Percentiles rank a stretch among this genome's conserved stretches.
phyloP scores from a whole-genome alignment of 495 filamentous ascomycete genomes.

The Tuber magnatum region DNA sequence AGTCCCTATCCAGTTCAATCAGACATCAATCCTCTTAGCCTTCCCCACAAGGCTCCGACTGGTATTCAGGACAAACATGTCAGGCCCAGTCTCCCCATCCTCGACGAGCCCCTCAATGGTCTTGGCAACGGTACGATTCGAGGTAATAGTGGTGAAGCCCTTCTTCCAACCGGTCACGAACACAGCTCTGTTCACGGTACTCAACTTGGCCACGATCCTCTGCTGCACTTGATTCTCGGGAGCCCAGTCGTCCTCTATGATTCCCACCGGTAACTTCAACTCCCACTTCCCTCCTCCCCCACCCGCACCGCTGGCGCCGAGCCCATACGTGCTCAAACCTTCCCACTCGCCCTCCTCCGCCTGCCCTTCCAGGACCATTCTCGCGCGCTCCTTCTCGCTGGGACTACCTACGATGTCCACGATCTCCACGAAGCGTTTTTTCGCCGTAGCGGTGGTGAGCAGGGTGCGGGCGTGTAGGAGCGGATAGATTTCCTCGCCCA shows the following conservation, averaged over 20 bases:
- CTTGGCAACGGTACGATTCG: slow-evolving; percentile 59
- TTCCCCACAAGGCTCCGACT: slow-evolving; percentile 61
- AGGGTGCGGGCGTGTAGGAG: slow-evolving; percentile 41
- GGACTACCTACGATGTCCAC: slow-evolving; percentile 43
- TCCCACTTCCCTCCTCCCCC: neutral
- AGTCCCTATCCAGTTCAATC: neutral
- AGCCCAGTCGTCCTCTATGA: slow-evolving; percentile 7
- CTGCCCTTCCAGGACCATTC: slow-evolving; percentile 35
- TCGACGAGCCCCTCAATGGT: slow-evolving; percentile 53
- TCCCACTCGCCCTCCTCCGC: slow-evolving; percentile 13
- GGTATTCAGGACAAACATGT: slow-evolving; percentile 56
- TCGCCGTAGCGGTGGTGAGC: slow-evolving; percentile 43
- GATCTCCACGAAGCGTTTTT: slow-evolving; percentile 43
- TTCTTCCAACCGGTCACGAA: slow-evolving; percentile 63
- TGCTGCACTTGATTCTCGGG: neutral
- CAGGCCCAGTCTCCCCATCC: slow-evolving; percentile 49
- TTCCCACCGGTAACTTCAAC: slow-evolving; percentile 8
- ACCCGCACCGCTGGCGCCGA: neutral
- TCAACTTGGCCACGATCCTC: slow-evolving; percentile 47
- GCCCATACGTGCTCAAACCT: slow-evolving; percentile 4
- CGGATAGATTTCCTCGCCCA: slow-evolving; percentile 42
- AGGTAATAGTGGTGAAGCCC: slow-evolving; percentile 57
- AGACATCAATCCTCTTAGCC: slow-evolving; percentile 46
- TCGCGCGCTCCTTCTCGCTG: slow-evolving; percentile 43
- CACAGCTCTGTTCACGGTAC: slow-evolving; percentile 58